Base-by-base conservation (phyloP, 1,284 basidiomycete genomes). In the Rhodotorula sp. region DNA sequence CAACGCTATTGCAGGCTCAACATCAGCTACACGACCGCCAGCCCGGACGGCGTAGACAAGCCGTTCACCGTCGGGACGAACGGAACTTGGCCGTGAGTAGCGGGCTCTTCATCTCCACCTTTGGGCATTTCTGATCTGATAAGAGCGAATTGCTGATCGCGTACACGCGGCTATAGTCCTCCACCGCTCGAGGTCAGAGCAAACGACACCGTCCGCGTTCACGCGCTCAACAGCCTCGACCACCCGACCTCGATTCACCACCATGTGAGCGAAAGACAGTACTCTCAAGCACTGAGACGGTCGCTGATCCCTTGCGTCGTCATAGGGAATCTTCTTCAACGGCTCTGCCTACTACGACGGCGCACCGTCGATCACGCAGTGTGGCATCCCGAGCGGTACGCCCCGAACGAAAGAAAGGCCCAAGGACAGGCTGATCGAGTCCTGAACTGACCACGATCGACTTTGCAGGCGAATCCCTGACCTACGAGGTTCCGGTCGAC, bases 21-120 rank as follows among this genome's bases (percentile, higher is more conserved):
- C 68, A 69, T 79, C 67, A 72, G 73, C 15, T 91, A 89, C 70
- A 80, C 88, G 47, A 81, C 87, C 71, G 87, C 85, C 66, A 90
- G 88, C 80, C 91, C 91, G n/a, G 90, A 92, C 77, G 90, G 89
- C 6, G 86, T 83, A 66, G 84, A 87, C 39, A 88, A 93, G 64
- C 85, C 87, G 46, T 64, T 46, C 61, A 92, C 88, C 62, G 87
- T 96, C 69, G 93, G 93, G 68, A 87, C 96, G 66, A 97, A 97
- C 80, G 87, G 88, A 26, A 89, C 91, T 7, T 97, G 93, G 93
- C 93, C 93, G 89, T 93, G 81, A 82, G 91, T 85, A 14, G 49
- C 46, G 34, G 58, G 61, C 61, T 52, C 29, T 3, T 58, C 62
- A 34, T n/a, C 39, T 54, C 29, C 73, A 10, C 34, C 51, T 7